Conservation (phyloP, 2,329 filamentous ascomycete genomes). For the Neonectria hederae region DNA sequence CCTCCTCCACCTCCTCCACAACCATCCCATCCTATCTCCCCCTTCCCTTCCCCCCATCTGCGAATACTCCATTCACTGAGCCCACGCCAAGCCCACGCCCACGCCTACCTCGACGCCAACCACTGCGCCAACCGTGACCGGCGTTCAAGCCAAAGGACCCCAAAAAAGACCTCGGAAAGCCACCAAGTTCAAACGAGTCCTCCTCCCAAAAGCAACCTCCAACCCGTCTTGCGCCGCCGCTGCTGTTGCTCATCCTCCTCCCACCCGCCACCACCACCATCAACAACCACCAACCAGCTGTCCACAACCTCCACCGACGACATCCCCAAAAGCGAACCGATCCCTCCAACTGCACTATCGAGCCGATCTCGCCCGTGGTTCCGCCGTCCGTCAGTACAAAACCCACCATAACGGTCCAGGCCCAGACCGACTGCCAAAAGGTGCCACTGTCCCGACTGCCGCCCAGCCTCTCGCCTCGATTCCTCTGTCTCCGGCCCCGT, state of each 20-base stretch:
- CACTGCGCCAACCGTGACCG: background rate
- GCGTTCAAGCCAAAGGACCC: background rate
- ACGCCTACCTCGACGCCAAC: conserved; percentile 2
- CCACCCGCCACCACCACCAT: conserved; percentile 14
- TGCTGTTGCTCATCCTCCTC: background rate
- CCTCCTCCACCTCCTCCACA: conserved; percentile 16
- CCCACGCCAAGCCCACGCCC: background rate
- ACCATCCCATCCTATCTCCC: conserved; percentile 9
- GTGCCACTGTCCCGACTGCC: conserved; percentile 25
- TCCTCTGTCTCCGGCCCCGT: conserved; percentile 18
- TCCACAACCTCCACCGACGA: conserved; percentile 28
- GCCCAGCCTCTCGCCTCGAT: conserved; percentile 28
- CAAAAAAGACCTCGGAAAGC: background rate
- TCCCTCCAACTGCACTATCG: conserved; percentile 29
- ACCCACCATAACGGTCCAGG: conserved; percentile 33
- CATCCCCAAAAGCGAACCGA: conserved; percentile 26
- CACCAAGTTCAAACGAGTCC: background rate
- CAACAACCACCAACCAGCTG: conserved; percentile 7
- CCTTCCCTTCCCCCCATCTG: background rate
- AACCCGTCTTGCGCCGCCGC: background rate
- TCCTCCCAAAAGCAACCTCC: background rate
- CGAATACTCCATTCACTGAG: background rate
- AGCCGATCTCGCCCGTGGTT: conserved; percentile 37
- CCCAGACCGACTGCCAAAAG: conserved; percentile 37
- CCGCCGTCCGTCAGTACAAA: conserved; percentile 37